Evolutionary conservation across 179 eudicot species (phyloP).

Genomic region (Silene coronaria): DNA sequence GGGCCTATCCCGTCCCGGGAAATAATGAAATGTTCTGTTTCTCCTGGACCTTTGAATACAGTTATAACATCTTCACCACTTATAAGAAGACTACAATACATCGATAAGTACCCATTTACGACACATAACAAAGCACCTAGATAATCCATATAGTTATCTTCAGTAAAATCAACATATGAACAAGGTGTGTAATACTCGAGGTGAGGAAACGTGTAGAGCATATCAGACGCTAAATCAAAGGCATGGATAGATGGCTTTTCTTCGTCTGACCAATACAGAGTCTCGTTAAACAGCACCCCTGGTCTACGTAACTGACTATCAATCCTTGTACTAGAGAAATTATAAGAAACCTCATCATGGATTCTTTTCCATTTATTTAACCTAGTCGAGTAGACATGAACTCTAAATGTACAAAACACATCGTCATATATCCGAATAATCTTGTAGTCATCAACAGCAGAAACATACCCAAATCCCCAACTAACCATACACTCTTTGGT

Average conservation of each 20-base stretch:
- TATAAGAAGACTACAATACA: background rate
- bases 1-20: background rate
- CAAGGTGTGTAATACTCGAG: background rate
- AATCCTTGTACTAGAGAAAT: background rate
- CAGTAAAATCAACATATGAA: too few relatives aligned
- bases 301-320: background rate
- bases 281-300: background rate
- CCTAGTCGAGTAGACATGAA: slow-evolving; percentile 4
- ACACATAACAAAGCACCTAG: background rate
- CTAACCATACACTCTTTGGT: too few relatives aligned
- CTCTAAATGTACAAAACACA: background rate
- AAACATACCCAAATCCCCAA: slow-evolving; percentile 16
- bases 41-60: background rate
- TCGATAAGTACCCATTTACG: background rate
- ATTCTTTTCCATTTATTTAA: slow-evolving; percentile 6
- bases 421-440: slow-evolving; percentile 1
- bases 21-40: background rate
- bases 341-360: background rate
- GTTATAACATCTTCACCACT: background rate
- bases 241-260: background rate
- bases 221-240: background rate
- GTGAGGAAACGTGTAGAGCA: background rate
- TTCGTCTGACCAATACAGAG: background rate
- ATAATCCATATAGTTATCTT: background rate
- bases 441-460: slow-evolving; percentile 7